Evolutionary conservation across 2,329 filamentous ascomycete genomes (phyloP), one percentile per base, ranked within the genome.

Genomic region (Phialocephala subalpina): DNA sequence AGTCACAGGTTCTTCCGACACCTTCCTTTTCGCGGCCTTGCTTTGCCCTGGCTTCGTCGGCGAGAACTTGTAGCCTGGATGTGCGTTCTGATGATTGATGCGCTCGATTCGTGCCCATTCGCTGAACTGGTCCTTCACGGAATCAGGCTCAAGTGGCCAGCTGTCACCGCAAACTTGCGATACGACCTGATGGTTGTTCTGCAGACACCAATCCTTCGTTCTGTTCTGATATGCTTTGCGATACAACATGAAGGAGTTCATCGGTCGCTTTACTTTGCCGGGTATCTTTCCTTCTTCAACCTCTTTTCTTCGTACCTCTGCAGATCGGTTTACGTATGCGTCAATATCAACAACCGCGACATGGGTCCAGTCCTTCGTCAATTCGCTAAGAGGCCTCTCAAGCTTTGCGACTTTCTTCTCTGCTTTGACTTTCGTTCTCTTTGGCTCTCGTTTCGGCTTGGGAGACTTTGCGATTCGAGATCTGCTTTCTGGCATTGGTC

Each of bases 221-320:
- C 94, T 86, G 68, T 96, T 92, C 67, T 97, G 92, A 76, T 93
- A 97, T 7, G 93, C 93, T 71, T 96, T 97, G 49, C 96, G 91
- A 78, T 99, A 99, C 59, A 99, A 83, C 91, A 99, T 97, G 82
- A 98, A 99, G 0, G 93, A 95, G 78, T 99, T 99, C 91, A 97
- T 97, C 2, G 96, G 94, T 35, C 96, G 86, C 74, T 95, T 93
- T 72, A 98, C 86, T 77, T 94, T 94, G 29, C 92, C 92, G 1
- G 82, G 83, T 40, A 88, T 82, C 73, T 90, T 93, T 64, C 88
- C 86, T 73, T 87, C 86, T 52, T 88, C 85, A 11, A 91, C 88
- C 77, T 97, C 94, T 62, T 82, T 80, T 58, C 82, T 83, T 64
- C 95, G 87, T 7, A 84, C 84, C 64, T 92, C 89, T 1, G 82